These are phyloP conservation scores for Hyaloscypha bicolor DNA, from an alignment of 495 filamentous ascomycete species.

Conservation along the genomic window DNA sequence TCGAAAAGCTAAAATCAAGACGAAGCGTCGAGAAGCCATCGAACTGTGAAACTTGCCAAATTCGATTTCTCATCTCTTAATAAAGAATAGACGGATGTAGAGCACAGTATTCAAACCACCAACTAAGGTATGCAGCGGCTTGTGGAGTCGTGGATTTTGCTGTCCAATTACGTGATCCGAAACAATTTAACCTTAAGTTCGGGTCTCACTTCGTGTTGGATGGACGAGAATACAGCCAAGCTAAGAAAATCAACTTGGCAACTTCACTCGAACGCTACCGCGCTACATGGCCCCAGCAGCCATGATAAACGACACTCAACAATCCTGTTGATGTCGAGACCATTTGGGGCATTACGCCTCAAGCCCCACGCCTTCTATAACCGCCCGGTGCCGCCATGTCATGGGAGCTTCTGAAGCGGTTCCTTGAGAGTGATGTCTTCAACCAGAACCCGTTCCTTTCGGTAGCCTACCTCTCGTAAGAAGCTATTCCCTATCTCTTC, in stretches of 20 bases:
- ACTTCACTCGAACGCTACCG: not conserved
- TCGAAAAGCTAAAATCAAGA: no score
- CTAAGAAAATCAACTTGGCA: slow-evolving; percentile 6
- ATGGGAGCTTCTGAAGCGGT: slow-evolving; percentile 70
- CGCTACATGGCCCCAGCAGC: slow-evolving; percentile 21
- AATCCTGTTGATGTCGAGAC: slow-evolving; percentile 32
- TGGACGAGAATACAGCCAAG: no score
- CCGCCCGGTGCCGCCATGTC: slow-evolving; percentile 34
- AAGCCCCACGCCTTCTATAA: slow-evolving; percentile 8
- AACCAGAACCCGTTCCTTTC: slow-evolving; percentile 79
- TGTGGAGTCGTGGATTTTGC: no score
- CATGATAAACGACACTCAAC: slow-evolving; percentile 4
- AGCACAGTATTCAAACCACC: no score
- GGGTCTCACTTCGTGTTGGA: no score
- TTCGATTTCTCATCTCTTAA: no score
- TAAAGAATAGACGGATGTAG: no score
- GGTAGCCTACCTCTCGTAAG: slow-evolving; percentile 78
- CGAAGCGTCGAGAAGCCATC: no score
- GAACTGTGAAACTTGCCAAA: no score
- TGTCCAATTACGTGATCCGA: no score
- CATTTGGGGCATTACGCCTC: slow-evolving; percentile 34
- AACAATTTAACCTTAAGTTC: no score
- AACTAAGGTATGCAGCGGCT: not conserved
- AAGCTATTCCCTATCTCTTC: slow-evolving; percentile 8
- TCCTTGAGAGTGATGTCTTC: slow-evolving; percentile 82